Conservation (phyloP, 2,329 filamentous ascomycete species). For the Chaetomiaceae sp. region DNA sequence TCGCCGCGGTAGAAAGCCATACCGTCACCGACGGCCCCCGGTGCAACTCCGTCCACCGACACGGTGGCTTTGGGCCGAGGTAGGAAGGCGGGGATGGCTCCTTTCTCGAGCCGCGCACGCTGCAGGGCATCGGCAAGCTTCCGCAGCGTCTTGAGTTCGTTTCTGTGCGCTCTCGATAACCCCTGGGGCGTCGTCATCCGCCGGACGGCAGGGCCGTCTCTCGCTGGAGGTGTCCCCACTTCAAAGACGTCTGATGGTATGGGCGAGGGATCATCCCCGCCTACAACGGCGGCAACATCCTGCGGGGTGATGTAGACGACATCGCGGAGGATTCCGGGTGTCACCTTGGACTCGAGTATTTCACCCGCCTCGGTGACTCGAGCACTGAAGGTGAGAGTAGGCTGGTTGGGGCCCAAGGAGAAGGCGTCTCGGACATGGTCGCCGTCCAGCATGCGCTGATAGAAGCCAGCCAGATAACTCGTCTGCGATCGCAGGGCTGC, state of each 20-base stretch:
- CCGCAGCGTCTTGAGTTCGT: constrained; percentile 46
- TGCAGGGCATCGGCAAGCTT: constrained; percentile 45
- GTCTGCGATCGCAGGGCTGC: constrained; percentile 58
- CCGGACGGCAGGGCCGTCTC: constrained; percentile 32
- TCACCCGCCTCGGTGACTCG: constrained; percentile 50
- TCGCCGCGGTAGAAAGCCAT: constrained; percentile 41
- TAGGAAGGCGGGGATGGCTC: constrained; percentile 47
- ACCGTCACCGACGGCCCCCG: constrained; percentile 20
- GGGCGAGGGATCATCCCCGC: constrained; percentile 30
- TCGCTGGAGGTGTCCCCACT: constrained; percentile 32
- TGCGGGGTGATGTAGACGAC: constrained; percentile 55
- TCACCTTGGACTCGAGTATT: constrained; percentile 51
- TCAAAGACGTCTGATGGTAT: constrained; percentile 27
- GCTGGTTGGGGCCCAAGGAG: constrained; percentile 49
- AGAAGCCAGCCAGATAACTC: constrained; percentile 56
- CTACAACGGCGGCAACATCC: constrained; percentile 44
- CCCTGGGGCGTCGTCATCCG: constrained; percentile 41
- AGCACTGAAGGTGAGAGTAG: constrained; percentile 60
- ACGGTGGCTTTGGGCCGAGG: constrained; percentile 42
- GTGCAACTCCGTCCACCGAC: constrained; percentile 35
- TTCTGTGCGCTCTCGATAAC: constrained; percentile 39
- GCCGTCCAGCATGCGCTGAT: constrained; percentile 55
- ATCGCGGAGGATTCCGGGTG: constrained; percentile 48
- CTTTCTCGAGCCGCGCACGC: constrained; percentile 40
- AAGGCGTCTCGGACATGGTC: constrained; percentile 45